A percentile compares a stretch with the other conserved stretches of the same genome.
Evolutionary conservation across 495 filamentous ascomycete genomes (phyloP).

Genomic region (Platismatia glauca): DNA sequence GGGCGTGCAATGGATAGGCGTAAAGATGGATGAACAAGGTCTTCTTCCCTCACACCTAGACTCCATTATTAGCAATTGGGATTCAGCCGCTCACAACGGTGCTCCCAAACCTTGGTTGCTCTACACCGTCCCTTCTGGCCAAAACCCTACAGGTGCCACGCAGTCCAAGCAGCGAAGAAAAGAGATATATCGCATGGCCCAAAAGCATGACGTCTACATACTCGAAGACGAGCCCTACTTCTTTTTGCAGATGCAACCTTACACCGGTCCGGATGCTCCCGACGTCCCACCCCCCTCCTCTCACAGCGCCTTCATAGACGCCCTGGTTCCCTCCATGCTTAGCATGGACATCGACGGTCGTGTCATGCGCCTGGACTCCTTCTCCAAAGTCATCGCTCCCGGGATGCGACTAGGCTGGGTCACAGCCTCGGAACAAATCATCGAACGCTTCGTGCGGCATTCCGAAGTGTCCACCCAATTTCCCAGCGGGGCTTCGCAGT

Average conservation of each 20-base stretch:
- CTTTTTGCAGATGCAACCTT: conserved; percentile 92
- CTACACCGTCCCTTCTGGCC: conserved; percentile 66
- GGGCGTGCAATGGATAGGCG: conserved; percentile 62
- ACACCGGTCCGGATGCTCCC: conserved; percentile 45
- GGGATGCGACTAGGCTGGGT: conserved; percentile 57
- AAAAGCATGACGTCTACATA: conserved; percentile 78
- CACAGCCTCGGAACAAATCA: conserved; percentile 66
- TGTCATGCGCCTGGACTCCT: conserved; percentile 59
- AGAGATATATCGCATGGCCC: conserved; percentile 65
- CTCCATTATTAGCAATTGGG: conserved; percentile 57
- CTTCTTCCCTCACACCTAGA: conserved; percentile 60
- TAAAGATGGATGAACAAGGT: conserved; percentile 71
- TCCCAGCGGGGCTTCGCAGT: conserved; percentile 72
- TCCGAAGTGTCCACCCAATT: conserved; percentile 75
- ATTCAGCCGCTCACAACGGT: conserved; percentile 41
- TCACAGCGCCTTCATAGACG: conserved; percentile 51
- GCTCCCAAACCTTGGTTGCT: conserved; percentile 64
- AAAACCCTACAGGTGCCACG: conserved; percentile 90
- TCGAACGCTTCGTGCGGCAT: conserved; percentile 69
- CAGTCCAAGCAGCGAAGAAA: conserved; percentile 54
- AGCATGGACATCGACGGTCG: conserved; percentile 57
- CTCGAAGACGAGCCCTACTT: conserved; percentile 96
- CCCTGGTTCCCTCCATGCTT: conserved; percentile 52
- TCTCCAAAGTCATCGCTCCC: conserved; percentile 59
- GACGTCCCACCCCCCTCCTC: conserved; percentile 45